Conservation (phyloP, 495 filamentous ascomycete genomes). For the Penicillium salamii region DNA sequence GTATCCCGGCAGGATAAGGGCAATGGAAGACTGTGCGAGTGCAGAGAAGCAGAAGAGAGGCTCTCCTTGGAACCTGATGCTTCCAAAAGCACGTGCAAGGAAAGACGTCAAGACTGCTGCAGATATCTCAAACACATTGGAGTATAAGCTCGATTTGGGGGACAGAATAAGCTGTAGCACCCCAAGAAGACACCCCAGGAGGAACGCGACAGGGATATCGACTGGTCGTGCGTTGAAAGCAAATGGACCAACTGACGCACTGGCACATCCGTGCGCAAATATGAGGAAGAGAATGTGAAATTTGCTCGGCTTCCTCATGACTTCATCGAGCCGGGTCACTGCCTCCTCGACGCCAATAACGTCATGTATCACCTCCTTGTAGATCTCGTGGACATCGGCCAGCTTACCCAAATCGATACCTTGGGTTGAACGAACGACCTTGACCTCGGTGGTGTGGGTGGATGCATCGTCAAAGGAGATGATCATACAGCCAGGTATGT, state of each 20-base stretch:
- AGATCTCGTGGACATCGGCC: conserved; percentile 81
- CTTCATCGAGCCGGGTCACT: conserved; percentile 62
- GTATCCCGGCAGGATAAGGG: conserved; percentile 88
- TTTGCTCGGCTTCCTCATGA: conserved; percentile 60
- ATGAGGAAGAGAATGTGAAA: conserved; percentile 72
- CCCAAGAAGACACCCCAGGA: conserved; percentile 81
- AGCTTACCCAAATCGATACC: conserved; percentile 84
- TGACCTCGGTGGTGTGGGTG: conserved; percentile 91
- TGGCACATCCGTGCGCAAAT: conserved; percentile 79
- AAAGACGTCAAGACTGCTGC: conserved; percentile 89
- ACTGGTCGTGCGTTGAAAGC: conserved; percentile 84
- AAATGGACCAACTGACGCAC: conserved; percentile 78
- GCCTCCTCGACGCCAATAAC: conserved; percentile 82
- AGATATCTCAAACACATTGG: conserved; percentile 89
- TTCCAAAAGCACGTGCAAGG: conserved; percentile 82
- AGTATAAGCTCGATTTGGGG: conserved; percentile 69
- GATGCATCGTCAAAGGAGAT: conserved; percentile 87
- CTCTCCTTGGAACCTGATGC: conserved; percentile 56
- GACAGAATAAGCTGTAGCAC: conserved; percentile 77
- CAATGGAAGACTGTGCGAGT: conserved; percentile 85
- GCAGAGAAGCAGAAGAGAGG: conserved; percentile 89
- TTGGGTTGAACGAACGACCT: conserved; percentile 72
- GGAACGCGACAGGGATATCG: conserved; percentile 83
- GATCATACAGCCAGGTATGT: conserved; percentile 94
- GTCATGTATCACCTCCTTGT: conserved; percentile 92